Conservation (phyloP, 106 monocot species). For the Allium fistulosum region DNA sequence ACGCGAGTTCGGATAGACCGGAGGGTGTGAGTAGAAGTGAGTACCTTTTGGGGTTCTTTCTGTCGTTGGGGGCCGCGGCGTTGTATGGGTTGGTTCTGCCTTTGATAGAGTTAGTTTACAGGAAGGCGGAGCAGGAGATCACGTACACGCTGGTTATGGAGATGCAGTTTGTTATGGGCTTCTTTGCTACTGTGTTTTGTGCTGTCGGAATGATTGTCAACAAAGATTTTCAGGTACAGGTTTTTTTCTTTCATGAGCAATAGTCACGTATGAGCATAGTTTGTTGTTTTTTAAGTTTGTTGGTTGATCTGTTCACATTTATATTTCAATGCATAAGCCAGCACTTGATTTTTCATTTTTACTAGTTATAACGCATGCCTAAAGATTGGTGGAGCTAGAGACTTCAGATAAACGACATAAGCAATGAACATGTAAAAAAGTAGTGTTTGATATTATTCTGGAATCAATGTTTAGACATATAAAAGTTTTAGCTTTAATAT, state of each 20-base stretch:
- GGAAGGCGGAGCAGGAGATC: slow-evolving; percentile 9
- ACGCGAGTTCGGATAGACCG: slow-evolving; percentile 29
- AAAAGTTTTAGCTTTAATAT: too few relatives aligned
- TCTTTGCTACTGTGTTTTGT: slow-evolving; percentile 44
- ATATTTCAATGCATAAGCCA: too few relatives aligned
- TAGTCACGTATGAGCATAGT: too few relatives aligned
- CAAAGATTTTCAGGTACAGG: slow-evolving; percentile 40
- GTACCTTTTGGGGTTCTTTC: slow-evolving; percentile 33
- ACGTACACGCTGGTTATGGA: slow-evolving; percentile 42
- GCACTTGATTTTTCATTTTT: too few relatives aligned
- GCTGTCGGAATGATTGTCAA: slow-evolving; percentile 45
- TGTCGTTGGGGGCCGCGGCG: slow-evolving; percentile 38
- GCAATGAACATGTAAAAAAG: too few relatives aligned
- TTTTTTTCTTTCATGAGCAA: neutral
- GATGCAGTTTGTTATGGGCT: slow-evolving; percentile 52
- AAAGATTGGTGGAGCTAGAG: too few relatives aligned
- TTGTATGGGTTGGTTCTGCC: slow-evolving; percentile 43
- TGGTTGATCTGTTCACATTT: too few relatives aligned
- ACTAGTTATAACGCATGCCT: too few relatives aligned
- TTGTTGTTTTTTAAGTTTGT: too few relatives aligned
- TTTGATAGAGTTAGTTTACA: slow-evolving; percentile 16
- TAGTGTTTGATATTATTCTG: too few relatives aligned
- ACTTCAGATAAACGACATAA: too few relatives aligned
- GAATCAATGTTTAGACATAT: too few relatives aligned
- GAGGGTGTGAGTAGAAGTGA: slow-evolving; percentile 21